Conservation (phyloP, 768 basidiomycete genomes). For the Suillus subluteus region DNA sequence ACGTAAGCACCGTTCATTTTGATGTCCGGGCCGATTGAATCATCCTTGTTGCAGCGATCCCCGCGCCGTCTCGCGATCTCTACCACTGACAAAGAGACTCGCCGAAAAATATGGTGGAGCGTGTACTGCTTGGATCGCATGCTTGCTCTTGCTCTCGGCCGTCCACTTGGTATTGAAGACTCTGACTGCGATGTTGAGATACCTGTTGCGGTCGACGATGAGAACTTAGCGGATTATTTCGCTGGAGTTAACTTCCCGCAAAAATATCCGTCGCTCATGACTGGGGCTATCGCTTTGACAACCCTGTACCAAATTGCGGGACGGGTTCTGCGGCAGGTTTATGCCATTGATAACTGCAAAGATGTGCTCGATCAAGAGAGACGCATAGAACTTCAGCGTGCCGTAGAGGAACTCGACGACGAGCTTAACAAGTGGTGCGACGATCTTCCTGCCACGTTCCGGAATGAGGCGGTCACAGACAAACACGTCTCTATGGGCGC, state of each 20-base stretch:
- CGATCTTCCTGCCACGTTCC: constrained; percentile 73
- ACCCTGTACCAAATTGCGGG: constrained; percentile 86
- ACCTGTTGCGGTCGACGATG: constrained; percentile 85
- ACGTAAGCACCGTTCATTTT: constrained; percentile 57
- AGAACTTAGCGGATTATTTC: constrained; percentile 71
- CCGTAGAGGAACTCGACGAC: constrained; percentile 77
- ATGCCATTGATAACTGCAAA: constrained; percentile 77
- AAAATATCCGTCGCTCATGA: constrained; percentile 72
- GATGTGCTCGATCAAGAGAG: constrained; percentile 75
- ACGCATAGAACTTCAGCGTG: constrained; percentile 73
- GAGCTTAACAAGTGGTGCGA: constrained; percentile 86
- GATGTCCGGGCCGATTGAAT: constrained; percentile 18
- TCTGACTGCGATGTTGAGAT: constrained; percentile 89
- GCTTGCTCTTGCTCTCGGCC: constrained; percentile 88
- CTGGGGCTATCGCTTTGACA: constrained; percentile 75
- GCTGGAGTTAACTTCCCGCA: constrained; percentile 60
- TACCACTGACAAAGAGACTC: constrained; percentile 84
- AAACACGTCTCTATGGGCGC: constrained; percentile 87
- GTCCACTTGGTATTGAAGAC: constrained; percentile 88
- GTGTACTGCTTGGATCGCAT: constrained; percentile 90
- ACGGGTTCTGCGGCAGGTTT: constrained; percentile 79
- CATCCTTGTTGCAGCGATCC: constrained; percentile 61
- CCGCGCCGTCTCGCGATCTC: constrained; percentile 72
- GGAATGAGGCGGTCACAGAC: constrained; percentile 70
- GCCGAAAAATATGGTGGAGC: constrained; percentile 93